A percentile compares a stretch with the other conserved stretches of the same genome.
Evolutionary conservation across 495 filamentous ascomycete genomes (phyloP).

Genomic region (Thermothielavioides terrestris): DNA sequence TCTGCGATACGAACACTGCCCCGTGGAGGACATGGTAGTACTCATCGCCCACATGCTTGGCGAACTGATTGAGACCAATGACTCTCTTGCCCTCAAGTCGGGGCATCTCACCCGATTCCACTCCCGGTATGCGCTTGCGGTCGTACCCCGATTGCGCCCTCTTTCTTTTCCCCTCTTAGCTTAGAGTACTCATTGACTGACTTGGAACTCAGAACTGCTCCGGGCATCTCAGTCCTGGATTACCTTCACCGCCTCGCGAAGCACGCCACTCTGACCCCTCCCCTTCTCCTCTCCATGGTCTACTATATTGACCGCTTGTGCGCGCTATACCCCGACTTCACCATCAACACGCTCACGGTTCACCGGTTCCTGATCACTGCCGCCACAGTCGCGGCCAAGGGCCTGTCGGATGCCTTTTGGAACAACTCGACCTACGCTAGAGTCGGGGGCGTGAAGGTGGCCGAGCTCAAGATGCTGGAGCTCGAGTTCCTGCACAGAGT

Average conservation of each 20-base stretch:
- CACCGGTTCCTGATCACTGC: constrained; percentile 95
- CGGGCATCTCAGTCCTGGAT: constrained; percentile 85
- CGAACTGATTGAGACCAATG: constrained; percentile 88
- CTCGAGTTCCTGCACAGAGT: constrained; percentile 85
- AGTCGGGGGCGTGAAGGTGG: constrained; percentile 82
- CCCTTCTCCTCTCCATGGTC: constrained; percentile 97
- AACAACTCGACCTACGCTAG: constrained; percentile 93
- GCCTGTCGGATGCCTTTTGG: constrained; percentile 93
- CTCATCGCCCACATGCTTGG: constrained; percentile 92
- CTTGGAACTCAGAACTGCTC: constrained; percentile 72
- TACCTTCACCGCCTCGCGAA: constrained; percentile 88
- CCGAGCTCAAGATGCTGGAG: constrained; percentile 86
- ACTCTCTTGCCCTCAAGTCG: constrained; percentile 73
- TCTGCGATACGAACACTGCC: constrained; percentile 63
- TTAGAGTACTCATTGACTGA: too few relatives aligned
- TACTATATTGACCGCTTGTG: constrained; percentile 98
- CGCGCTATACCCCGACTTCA: constrained; percentile 83
- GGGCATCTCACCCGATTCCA: constrained; percentile 89
- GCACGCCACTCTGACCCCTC: constrained; percentile 86
- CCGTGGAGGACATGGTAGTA: constrained; percentile 73
- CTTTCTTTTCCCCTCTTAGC: too few relatives aligned
- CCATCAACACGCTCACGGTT: constrained; percentile 87
- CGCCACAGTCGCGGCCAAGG: constrained; percentile 91
- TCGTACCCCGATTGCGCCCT: too few relatives aligned
- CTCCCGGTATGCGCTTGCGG: constrained; percentile 62